Evolutionary conservation across 1,139 yeast species (phyloP), one percentile per base, ranked within the genome.

Genomic region (Kodamaea arcana): DNA sequence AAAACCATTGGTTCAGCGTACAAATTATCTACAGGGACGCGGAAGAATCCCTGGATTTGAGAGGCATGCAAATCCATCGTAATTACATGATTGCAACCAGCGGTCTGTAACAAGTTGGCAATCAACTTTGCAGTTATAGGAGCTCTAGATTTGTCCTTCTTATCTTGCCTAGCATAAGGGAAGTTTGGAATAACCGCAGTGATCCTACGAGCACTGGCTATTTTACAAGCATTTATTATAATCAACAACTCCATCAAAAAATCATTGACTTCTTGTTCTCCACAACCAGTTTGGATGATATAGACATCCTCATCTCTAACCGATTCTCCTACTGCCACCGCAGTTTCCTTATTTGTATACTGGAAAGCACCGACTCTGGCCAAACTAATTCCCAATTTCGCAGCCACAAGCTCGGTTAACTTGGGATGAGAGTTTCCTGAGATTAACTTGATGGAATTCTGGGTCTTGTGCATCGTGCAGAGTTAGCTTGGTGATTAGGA

Each of bases 351-450:
- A 33, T 51, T 55, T 34, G 50, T 50, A 44, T 53, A 55, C 41
- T 54, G 57, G 42, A 54, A 55, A 4, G 59, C 59, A 10, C 79
- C 36, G 76, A 78, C 48, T 77, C 83, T 37, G 80, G 87, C 75
- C 30, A 81, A 61, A 29, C 73, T 73, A 29, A 80, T 54, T 13
- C 83, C 84, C 35, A 83, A 66, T 57, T 78, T 71, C 46, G 67
- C 64, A 8, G 95, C 79, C 16, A 90, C 90, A 21, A 75, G 65
- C 45, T 79, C 79, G n/a, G 95, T 90, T 35, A 90, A 72, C 37
- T 81, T 88, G 15, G 88, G 86, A 55, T 90, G 97, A 11, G 94
- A 86, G 60, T 88, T 90, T 33, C 95, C 94, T 13, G 95, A 86
- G 35, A 90, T 64, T 36, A 90, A 72, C 58, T 86, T 88, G 55